Evolutionary conservation across 495 filamentous ascomycete species (phyloP), one percentile per base, ranked within the genome.

Genomic region (Ramalina intermedia): DNA sequence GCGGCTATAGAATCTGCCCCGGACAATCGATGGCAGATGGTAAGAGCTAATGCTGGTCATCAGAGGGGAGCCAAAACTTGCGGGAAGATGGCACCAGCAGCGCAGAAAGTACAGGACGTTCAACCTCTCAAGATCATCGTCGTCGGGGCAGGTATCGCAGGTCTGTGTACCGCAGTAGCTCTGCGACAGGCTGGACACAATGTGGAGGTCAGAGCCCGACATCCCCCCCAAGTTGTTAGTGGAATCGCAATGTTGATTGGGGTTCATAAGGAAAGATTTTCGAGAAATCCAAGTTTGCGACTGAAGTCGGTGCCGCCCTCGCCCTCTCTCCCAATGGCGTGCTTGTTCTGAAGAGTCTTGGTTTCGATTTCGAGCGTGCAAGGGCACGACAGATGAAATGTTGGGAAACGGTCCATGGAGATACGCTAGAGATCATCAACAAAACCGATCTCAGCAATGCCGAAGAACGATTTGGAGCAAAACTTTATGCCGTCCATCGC

Each of bases 111-210:
- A 33, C 29, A 13, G 7, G 29, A 33, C 7, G 12, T 13, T 33
- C 29, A 33, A 33, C 29, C 29, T 33, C 20, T 76, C 16, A 59
- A 71, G 16, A 61, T 79, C 24, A 55, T 75, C 27, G 61, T 78
- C 40, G 68, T 76, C 43, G 76, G 76, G 17, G 76, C 74, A 14
- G 76, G 76, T 9, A 69, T 79, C 16, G 66, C 68, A n/a, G 78
- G 78, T 12, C 61, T 81, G 2, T 67, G 67, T 8, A 67, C 74
- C n/a, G 75, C 76, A 6, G 67, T 77, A 18, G 71, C 75, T 2
- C 59, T 80, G 16, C 66, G 71, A 47, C 64, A 64, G 2, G 63
- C 66, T 6, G 77, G 75, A 21, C 76, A 80, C 54, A 52, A 65
- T 41, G 74, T 81, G 0, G 46, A 59, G 50, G 64, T 66, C 21